These are phyloP conservation scores for Panus rudis DNA, from an alignment of 768 basidiomycete species.

Conservation along the genomic window DNA sequence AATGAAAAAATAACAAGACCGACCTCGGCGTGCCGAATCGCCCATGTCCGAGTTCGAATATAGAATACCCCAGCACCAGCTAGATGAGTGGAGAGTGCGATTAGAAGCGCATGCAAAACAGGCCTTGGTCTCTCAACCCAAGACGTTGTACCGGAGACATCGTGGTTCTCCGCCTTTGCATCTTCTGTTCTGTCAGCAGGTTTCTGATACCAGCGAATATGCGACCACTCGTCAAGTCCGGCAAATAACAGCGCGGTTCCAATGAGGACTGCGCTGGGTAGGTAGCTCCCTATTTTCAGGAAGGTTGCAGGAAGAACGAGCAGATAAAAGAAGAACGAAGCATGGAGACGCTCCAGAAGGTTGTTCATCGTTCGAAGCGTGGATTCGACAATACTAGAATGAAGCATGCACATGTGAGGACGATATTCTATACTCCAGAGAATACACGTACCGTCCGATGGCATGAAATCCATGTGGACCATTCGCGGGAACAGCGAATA, in stretches of 20 bases:
- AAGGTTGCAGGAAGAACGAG: conserved; percentile 60
- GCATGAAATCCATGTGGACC: conserved; percentile 96
- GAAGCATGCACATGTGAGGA: background rate
- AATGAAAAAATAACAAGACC: no score
- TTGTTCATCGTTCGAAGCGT: conserved; percentile 89
- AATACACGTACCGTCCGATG: conserved; percentile 64
- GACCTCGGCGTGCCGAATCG: conserved; percentile 37
- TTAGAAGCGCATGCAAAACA: conserved; percentile 43
- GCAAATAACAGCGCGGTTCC: conserved; percentile 81
- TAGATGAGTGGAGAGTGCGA: conserved; percentile 50
- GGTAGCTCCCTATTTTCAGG: conserved; percentile 84
- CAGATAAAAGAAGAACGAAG: conserved; percentile 96
- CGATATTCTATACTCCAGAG: conserved; percentile 2
- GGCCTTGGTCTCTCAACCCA: conserved; percentile 49
- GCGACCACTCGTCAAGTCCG: conserved; percentile 70
- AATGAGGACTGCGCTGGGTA: conserved; percentile 82
- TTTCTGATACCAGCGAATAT: conserved; percentile 43
- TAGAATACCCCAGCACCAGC: conserved; percentile 48
- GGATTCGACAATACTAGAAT: conserved; percentile 76
- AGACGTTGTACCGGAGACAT: background rate
- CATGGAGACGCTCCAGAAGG: conserved; percentile 90
- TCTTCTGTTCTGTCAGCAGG: background rate
- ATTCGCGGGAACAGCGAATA: conserved; percentile 79
- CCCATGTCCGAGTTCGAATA: conserved; percentile 37
- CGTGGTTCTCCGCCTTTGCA: background rate